phyloP scores from a whole-genome alignment of 2,329 filamentous ascomycete genomes.

The Fusarium keratoplasticum region DNA sequence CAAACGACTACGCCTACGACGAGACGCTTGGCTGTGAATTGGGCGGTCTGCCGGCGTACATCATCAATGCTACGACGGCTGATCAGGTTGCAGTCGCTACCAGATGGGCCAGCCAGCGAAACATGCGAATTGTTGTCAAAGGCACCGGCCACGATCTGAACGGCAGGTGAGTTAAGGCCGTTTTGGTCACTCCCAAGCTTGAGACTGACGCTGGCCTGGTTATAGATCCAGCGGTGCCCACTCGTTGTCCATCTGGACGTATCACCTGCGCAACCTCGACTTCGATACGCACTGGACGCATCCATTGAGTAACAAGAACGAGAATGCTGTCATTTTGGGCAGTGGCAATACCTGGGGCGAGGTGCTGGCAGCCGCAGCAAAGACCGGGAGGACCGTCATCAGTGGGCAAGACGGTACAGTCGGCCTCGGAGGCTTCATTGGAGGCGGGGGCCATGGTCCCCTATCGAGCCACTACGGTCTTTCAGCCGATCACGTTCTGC shows the following conservation, averaged over 20 bases:
- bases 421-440: not conserved
- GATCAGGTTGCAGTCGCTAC: not conserved
- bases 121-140: not conserved
- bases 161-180: not conserved
- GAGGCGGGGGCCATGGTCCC: not conserved
- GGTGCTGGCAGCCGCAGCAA: not conserved
- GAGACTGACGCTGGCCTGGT: not conserved
- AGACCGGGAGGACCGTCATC: not conserved
- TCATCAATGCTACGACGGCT: not conserved
- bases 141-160: not conserved
- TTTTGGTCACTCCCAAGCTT: not conserved
- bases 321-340: not conserved
- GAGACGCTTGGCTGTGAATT: not conserved
- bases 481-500: not conserved
- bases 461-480: not conserved
- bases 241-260: not conserved
- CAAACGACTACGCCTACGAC: not conserved
- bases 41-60: not conserved
- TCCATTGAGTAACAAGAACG: not conserved
- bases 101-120: not conserved
- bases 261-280: not conserved
- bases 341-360: not conserved
- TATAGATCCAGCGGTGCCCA: not conserved
- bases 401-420: not conserved
- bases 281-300: not conserved